These are phyloP conservation scores for Talaromyces albobiverticillius DNA, from an alignment of 2,329 filamentous ascomycete genomes.

Conservation along the genomic window DNA sequence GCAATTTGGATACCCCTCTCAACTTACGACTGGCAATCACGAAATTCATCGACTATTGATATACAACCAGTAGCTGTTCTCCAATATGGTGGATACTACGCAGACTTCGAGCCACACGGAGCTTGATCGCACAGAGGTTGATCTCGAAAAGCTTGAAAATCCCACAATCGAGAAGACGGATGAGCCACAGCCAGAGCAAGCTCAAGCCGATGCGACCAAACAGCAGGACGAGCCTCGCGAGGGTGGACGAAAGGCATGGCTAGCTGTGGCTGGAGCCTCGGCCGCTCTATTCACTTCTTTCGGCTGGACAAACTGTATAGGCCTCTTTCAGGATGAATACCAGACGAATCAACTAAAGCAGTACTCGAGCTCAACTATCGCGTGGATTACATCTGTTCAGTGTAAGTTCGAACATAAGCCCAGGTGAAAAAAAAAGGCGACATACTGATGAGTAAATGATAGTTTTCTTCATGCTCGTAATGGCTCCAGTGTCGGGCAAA, in stretches of 20 bases:
- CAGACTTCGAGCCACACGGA: neutral
- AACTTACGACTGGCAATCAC: too few relatives aligned
- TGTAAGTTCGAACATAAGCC: neutral
- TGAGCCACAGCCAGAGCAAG: too few relatives aligned
- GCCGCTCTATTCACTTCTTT: conserved; percentile 7
- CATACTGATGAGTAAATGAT: neutral
- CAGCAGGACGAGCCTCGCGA: neutral
- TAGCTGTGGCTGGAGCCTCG: conserved; percentile 4
- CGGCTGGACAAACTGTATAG: conserved; percentile 13
- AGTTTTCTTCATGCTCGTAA: conserved; percentile 51
- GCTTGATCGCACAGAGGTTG: conserved; percentile 7
- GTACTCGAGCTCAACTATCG: conserved; percentile 11
- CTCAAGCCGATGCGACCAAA: neutral
- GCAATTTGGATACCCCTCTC: too few relatives aligned
- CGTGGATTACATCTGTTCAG: conserved; percentile 13
- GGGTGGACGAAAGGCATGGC: conserved; percentile 8
- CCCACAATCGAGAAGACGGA: neutral
- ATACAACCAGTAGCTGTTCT: neutral
- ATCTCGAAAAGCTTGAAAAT: conserved; percentile 6
- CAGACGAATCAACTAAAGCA: conserved; percentile 9
- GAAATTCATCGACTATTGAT: too few relatives aligned
- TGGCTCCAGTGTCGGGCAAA: conserved; percentile 53
- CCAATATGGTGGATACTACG: conserved; percentile 1
- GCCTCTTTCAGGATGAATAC: conserved; percentile 12
- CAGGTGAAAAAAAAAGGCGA: neutral